Evolutionary conservation across 805 yeast genomes (phyloP).

Genomic region (Starmerella apis): DNA sequence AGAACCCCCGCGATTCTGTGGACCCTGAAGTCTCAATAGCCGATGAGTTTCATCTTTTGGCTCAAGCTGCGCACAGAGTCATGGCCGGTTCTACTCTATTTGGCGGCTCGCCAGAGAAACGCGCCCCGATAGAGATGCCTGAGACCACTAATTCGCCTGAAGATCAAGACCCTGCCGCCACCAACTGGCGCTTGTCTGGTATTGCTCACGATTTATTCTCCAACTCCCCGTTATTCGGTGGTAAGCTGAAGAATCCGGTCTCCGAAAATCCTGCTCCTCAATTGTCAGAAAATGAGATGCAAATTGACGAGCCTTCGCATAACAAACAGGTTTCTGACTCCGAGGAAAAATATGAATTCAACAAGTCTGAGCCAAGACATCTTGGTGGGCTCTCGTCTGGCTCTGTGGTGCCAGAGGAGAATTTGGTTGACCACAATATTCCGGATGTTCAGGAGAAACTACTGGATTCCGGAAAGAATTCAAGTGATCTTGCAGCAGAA

Average conservation of each 20-base stretch:
- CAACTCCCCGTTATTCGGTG: slow-evolving; percentile 17
- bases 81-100: slow-evolving; percentile 17
- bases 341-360: too few species aligned
- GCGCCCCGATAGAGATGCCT: background rate
- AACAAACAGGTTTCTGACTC: too few species aligned
- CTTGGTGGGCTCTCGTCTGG: too few species aligned
- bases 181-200: background rate
- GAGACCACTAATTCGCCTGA: background rate
- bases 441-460: too few species aligned
- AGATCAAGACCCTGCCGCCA: background rate
- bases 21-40: background rate
- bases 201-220: slow-evolving; percentile 14
- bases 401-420: too few species aligned
- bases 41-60: slow-evolving; percentile 16
- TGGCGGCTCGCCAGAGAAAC: slow-evolving; percentile 17
- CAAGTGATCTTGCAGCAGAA: background rate
- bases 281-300: background rate
- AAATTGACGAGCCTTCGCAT: background rate
- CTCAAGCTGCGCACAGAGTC: slow-evolving; percentile 16
- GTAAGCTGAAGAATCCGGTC: background rate
- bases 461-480: background rate
- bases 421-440: too few species aligned
- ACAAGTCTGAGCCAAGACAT: too few species aligned
- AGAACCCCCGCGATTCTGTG: background rate
- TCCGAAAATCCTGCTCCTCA: background rate